A percentile compares a stretch with the other conserved stretches of the same genome.
These are phyloP conservation scores for Coemansia interrupta DNA, from an alignment of 192 early-diverging fungal genomes.

Conservation along the genomic window DNA sequence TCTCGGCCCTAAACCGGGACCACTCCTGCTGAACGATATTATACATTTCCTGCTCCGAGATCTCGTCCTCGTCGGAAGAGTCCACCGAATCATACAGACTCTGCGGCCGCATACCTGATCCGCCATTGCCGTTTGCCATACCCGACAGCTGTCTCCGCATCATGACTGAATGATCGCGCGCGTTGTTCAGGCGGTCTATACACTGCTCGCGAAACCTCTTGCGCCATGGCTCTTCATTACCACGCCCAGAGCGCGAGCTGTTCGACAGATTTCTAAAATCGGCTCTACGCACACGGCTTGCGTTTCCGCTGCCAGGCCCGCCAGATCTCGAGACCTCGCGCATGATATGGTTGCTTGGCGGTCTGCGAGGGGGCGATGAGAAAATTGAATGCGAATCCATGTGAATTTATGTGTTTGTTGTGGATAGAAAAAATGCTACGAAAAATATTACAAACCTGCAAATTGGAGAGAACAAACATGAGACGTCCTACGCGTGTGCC, in stretches of 20 bases:
- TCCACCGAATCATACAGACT: not conserved
- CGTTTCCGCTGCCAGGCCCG: constrained; percentile 9
- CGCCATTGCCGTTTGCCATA: not conserved
- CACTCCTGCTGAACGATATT: constrained; percentile 46
- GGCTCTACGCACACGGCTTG: constrained; percentile 13
- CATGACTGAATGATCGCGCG: constrained; percentile 41
- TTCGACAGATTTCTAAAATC: constrained; percentile 38
- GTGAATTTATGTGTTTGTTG: too few species aligned
- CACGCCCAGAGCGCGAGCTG: constrained; percentile 27
- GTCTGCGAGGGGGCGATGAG: constrained; percentile 38
- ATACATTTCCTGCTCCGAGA: constrained; percentile 38
- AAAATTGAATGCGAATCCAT: constrained; percentile 25
- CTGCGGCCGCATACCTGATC: not conserved
- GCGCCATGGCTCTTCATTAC: constrained; percentile 41
- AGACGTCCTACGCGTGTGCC: too few species aligned
- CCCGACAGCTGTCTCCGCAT: constrained; percentile 23
- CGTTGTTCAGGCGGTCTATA: constrained; percentile 27
- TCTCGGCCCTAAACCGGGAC: constrained; percentile 36
- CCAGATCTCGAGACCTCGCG: constrained; percentile 33
- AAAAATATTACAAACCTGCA: too few species aligned
- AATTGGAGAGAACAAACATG: too few species aligned
- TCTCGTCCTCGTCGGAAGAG: constrained; percentile 4
- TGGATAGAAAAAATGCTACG: too few species aligned
- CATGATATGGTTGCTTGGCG: constrained; percentile 13
- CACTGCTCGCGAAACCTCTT: constrained; percentile 45